phyloP scores from a whole-genome alignment of 2,329 filamentous ascomycete species.

The Parascedosporium putredinis region DNA sequence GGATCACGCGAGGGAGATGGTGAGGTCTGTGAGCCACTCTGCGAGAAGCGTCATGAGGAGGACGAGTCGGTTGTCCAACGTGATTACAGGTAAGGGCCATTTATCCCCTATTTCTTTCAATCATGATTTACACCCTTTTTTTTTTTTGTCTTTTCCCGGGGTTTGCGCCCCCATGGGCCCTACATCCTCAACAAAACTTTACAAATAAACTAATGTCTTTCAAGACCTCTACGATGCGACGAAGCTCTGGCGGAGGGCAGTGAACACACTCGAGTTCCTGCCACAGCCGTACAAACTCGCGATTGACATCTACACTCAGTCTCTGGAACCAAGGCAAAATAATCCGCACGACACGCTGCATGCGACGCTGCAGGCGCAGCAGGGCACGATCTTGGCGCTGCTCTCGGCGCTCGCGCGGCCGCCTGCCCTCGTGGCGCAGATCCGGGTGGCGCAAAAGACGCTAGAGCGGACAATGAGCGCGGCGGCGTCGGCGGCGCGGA shows the following conservation, averaged over 20 bases:
- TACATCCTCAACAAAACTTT: neutral
- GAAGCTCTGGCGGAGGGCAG: conserved; percentile 39
- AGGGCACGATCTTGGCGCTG: conserved; percentile 74
- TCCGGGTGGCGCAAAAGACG: conserved; percentile 61
- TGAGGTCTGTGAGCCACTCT: conserved; percentile 73
- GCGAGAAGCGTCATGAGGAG: conserved; percentile 74
- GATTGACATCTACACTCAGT: conserved; percentile 60
- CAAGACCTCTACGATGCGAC: conserved; percentile 60
- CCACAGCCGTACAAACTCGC: conserved; percentile 58
- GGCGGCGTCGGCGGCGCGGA: neutral
- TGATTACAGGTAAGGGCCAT: conserved; percentile 9
- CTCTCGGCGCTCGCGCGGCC: conserved; percentile 71
- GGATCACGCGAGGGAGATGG: conserved; percentile 79
- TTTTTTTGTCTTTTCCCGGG: no score
- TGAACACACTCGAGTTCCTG: conserved; percentile 53
- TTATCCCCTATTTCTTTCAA: neutral
- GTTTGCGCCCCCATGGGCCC: no score
- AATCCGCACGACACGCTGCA: conserved; percentile 67
- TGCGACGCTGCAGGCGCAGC: conserved; percentile 66
- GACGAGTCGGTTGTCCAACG: conserved; percentile 52
- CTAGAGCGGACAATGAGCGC: conserved; percentile 71
- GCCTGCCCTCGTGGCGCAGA: conserved; percentile 64
- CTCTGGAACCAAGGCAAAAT: conserved; percentile 56
- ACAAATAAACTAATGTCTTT: neutral
- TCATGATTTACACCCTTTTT: no score